Conservation (phyloP, 2,329 filamentous ascomycete species). For the Botryotinia narcissicola region DNA sequence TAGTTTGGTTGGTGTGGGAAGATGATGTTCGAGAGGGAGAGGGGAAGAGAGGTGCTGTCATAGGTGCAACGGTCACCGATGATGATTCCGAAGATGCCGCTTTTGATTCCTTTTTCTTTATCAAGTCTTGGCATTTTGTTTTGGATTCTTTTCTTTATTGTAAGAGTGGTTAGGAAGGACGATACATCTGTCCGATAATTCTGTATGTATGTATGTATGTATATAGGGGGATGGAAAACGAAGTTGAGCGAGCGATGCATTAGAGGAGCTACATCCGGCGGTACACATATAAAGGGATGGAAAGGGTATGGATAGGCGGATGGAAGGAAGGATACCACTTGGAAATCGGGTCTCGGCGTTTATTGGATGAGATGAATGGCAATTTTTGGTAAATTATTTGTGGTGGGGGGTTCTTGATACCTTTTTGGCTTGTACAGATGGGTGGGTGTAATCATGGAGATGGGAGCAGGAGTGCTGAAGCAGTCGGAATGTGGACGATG, state of each 20-base stretch:
- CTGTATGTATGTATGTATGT: constrained; percentile 12
- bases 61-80: background rate
- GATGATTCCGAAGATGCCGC: constrained; percentile 7
- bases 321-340: background rate
- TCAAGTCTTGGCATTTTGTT: background rate
- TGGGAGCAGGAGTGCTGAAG: background rate
- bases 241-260: constrained; percentile 3
- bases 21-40: background rate
- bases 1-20: constrained; percentile 21
- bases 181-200: background rate
- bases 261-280: background rate
- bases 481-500: background rate
- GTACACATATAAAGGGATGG: constrained; percentile 8
- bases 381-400: background rate
- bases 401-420: background rate
- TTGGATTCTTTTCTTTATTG: background rate
- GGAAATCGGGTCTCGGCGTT: constrained; percentile 1
- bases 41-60: background rate
- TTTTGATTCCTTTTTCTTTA: background rate
- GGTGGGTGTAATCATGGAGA: background rate
- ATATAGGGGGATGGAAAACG: background rate
- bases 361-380: constrained; percentile 1
- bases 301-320: background rate
- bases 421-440: background rate
- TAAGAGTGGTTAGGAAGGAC: background rate